These are phyloP conservation scores for Colletotrichum sidae DNA, from an alignment of 2,329 filamentous ascomycete species.

Conservation along the genomic window DNA sequence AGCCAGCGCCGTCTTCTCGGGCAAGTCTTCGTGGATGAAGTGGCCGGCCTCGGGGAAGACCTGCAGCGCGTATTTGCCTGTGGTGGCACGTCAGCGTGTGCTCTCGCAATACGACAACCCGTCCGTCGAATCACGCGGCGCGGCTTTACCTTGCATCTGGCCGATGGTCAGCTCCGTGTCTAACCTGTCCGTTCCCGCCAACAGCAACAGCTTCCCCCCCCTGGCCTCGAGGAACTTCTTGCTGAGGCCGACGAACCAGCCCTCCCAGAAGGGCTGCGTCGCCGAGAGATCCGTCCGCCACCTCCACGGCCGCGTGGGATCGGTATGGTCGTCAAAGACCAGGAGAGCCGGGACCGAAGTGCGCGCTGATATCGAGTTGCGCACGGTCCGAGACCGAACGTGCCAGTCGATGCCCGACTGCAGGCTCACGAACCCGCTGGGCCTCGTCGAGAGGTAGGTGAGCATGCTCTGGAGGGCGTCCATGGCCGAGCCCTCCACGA, in stretches of 20 bases:
- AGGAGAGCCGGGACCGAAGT: conserved; percentile 88
- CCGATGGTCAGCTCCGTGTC: conserved; percentile 95
- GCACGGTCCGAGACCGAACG: conserved; percentile 85
- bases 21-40: conserved; percentile 95
- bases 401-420: conserved; percentile 94
- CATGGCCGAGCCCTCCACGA: conserved; percentile 95
- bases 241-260: conserved; percentile 91
- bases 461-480: conserved; percentile 96
- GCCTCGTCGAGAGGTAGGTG: conserved; percentile 86
- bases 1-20: conserved; percentile 86
- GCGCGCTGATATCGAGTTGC: conserved; percentile 84
- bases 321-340: conserved; percentile 54
- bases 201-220: conserved; percentile 85
- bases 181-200: conserved; percentile 89
- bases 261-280: conserved; percentile 93
- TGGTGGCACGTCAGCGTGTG: too few species aligned
- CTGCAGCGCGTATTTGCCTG: conserved; percentile 92
- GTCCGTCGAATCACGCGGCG: too few species aligned
- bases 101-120: too few species aligned
- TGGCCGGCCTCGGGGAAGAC: conserved; percentile 96
- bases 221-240: conserved; percentile 85
- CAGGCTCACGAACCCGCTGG: conserved; percentile 80
- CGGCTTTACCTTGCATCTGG: conserved; percentile 86
- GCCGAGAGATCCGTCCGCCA: conserved; percentile 88
- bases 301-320: conserved; percentile 68